Percentiles rank a stretch among this genome's conserved stretches.
Evolutionary conservation across 1,284 basidiomycete species (phyloP).

Genomic region (Ceratobasidium sp.): DNA sequence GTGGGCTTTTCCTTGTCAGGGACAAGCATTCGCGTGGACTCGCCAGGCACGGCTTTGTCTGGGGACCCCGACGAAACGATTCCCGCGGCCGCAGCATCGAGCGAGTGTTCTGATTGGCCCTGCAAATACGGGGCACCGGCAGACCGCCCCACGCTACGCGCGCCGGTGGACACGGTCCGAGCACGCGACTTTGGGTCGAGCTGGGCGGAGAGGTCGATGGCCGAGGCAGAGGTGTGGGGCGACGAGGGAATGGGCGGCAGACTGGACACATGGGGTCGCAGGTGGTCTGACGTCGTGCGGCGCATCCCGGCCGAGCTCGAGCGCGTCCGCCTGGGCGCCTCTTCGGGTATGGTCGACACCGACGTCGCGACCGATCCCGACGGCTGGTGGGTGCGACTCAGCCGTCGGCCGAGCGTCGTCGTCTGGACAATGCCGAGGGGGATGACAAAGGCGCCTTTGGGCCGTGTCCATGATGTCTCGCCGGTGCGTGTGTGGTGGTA

Average conservation of each 20-base stretch:
- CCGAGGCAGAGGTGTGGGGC: constrained; percentile 38
- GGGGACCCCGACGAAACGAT: not conserved
- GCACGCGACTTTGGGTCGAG: constrained; percentile 7
- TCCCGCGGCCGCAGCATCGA: constrained; percentile 29
- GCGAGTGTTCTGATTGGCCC: constrained; percentile 28
- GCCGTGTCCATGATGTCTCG: constrained; percentile 87
- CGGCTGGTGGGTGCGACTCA: constrained; percentile 50
- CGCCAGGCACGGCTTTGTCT: constrained; percentile 8
- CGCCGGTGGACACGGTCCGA: constrained; percentile 34
- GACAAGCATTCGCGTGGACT: not conserved
- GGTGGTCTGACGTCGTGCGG: constrained; percentile 37
- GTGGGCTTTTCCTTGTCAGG: not conserved
- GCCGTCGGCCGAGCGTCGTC: constrained; percentile 71
- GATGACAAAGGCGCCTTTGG: constrained; percentile 79
- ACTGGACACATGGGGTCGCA: constrained; percentile 24
- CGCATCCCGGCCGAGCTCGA: constrained; percentile 14
- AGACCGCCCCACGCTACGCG: constrained; percentile 16
- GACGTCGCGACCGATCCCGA: not conserved
- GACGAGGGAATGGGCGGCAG: constrained; percentile 39
- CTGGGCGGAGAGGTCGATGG: constrained; percentile 24
- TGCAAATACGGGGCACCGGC: constrained; percentile 16
- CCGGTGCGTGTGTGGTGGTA: constrained; percentile 90
- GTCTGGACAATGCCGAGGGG: constrained; percentile 83
- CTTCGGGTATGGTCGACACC: too few species aligned
- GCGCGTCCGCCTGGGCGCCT: constrained; percentile 15